A percentile compares a stretch with the other conserved stretches of the same genome.
These are phyloP conservation scores for Noccaea bulbosa DNA, from an alignment of 345 rosid species.

Conservation along the genomic window DNA sequence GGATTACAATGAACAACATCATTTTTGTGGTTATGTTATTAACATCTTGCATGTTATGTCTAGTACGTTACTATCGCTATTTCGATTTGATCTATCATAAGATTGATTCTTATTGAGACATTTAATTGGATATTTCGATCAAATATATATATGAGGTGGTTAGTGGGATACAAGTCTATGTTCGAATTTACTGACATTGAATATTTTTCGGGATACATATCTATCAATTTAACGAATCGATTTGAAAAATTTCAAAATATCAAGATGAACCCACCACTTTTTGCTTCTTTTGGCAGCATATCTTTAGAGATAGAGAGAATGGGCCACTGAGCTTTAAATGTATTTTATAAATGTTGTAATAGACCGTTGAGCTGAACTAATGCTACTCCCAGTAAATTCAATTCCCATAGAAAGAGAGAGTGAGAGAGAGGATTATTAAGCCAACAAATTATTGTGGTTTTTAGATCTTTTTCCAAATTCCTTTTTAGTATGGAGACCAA, in stretches of 20 bases:
- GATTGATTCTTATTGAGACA: background rate
- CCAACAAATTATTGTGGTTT: constrained; percentile 7
- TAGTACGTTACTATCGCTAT: constrained; percentile 2
- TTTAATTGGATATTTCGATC: background rate
- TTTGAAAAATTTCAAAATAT: constrained; percentile 10
- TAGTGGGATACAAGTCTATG: background rate
- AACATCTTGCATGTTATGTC: background rate
- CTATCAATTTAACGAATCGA: background rate
- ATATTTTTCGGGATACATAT: background rate
- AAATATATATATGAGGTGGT: constrained; percentile 4
- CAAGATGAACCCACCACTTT: background rate
- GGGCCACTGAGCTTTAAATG: constrained; percentile 38
- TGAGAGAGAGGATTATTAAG: background rate
- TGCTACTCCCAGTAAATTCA: constrained; percentile 32
- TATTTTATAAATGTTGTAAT: constrained; percentile 30
- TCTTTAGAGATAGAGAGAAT: background rate
- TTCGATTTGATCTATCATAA: background rate
- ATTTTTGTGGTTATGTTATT: no score
- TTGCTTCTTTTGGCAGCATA: constrained; percentile 20
- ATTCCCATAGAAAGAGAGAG: constrained; percentile 5
- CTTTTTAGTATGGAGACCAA: no score
- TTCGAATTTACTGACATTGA: constrained; percentile 8
- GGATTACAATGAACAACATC: no score
- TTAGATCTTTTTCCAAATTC: no score
- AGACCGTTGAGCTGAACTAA: constrained; percentile 42